Evolutionary conservation across 805 yeast genomes (phyloP).

Genomic region (Cyberlindnera amylophila): DNA sequence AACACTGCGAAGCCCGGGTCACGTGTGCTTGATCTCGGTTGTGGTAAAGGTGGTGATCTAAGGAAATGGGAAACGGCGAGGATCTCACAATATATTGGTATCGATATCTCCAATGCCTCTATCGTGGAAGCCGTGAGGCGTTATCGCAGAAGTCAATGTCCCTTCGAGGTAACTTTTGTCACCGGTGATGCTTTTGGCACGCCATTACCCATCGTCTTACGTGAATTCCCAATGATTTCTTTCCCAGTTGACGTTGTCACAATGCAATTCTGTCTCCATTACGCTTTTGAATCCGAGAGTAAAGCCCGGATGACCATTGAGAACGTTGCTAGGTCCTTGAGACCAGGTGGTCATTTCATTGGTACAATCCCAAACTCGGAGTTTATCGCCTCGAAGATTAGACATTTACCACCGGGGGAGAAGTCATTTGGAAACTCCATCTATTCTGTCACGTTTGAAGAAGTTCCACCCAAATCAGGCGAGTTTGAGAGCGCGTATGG

Average conservation of each 20-base stretch:
- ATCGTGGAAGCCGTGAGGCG: conserved; percentile 80
- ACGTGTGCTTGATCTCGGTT: conserved; percentile 79
- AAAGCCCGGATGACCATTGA: conserved; percentile 69
- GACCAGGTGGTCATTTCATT: conserved; percentile 80
- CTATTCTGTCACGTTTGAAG: conserved; percentile 77
- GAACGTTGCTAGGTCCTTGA: conserved; percentile 73
- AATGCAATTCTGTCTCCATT: conserved; percentile 90
- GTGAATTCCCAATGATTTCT: conserved; percentile 59
- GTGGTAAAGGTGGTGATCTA: conserved; percentile 98
- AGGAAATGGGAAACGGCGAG: conserved; percentile 79
- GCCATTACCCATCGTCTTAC: conserved; percentile 62
- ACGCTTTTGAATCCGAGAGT: conserved; percentile 85
- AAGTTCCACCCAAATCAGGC: conserved; percentile 72
- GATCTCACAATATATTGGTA: conserved; percentile 76
- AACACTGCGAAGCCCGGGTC: conserved; percentile 55
- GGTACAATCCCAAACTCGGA: conserved; percentile 96
- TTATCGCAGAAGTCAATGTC: conserved; percentile 50
- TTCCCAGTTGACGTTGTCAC: conserved; percentile 88
- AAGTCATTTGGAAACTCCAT: conserved; percentile 81
- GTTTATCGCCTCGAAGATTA: conserved; percentile 65
- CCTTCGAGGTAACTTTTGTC: conserved; percentile 78
- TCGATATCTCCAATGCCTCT: conserved; percentile 88
- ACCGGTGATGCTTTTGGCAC: conserved; percentile 89
- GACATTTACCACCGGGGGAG: conserved; percentile 46
- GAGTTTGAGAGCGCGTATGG: conserved; percentile 77